Evolutionary conservation across 1,284 basidiomycete genomes (phyloP).

Genomic region (Ceratobasidium sp.): DNA sequence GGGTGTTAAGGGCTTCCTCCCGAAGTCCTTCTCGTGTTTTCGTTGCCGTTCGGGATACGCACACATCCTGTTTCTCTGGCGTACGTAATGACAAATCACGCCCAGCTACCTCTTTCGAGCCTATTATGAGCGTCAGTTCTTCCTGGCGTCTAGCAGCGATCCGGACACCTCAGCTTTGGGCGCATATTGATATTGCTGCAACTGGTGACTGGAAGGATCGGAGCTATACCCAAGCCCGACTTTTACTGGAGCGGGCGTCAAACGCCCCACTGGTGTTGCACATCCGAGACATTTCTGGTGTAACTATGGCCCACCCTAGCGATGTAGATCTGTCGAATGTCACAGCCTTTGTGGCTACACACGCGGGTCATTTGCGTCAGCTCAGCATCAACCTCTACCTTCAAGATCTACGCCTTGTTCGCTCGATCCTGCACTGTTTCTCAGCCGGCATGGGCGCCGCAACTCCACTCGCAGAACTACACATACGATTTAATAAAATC

Average conservation of each 20-base stretch:
- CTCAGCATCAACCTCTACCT: too few relatives aligned
- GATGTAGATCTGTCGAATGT: too few relatives aligned
- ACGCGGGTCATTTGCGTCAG: too few relatives aligned
- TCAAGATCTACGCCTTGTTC: too few relatives aligned
- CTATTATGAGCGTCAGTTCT: conserved; percentile 9
- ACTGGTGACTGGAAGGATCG: background rate
- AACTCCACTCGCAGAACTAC: too few relatives aligned
- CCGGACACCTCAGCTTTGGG: background rate
- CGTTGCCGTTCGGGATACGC: background rate
- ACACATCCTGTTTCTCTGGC: background rate
- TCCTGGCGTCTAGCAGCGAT: conserved; percentile 2
- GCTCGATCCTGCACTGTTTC: too few relatives aligned
- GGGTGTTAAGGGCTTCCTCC: too few relatives aligned
- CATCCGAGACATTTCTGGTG: background rate
- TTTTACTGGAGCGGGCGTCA: background rate
- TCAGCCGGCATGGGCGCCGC: too few relatives aligned
- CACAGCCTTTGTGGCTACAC: too few relatives aligned
- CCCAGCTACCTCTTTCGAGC: background rate
- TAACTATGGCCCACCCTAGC: too few relatives aligned
- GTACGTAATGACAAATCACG: background rate
- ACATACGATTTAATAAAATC: too few relatives aligned
- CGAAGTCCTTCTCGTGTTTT: conserved; percentile 7
- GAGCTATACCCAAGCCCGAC: background rate
- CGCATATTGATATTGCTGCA: conserved; percentile 16
- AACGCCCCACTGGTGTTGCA: background rate